A percentile compares a stretch with the other conserved stretches of the same genome.
Conservation (phyloP, 495 filamentous ascomycete genomes). For the Trichoderma gamsii region DNA sequence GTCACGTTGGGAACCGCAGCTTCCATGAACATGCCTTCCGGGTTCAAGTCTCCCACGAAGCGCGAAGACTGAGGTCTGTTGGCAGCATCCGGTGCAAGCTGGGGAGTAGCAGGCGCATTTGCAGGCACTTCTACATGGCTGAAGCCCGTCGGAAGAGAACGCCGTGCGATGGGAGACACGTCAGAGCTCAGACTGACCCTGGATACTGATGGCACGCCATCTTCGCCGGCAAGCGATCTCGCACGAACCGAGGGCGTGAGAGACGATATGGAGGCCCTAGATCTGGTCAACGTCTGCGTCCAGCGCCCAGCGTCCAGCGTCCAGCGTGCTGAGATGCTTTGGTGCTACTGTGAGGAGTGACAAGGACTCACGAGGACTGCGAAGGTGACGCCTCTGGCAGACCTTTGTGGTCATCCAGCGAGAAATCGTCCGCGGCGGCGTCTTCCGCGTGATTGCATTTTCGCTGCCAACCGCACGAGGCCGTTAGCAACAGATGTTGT, state of each 20-base stretch:
- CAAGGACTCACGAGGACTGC: conserved; percentile 21
- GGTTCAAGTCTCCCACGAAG: conserved; percentile 49
- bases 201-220: background rate
- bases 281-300: background rate
- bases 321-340: background rate
- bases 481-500: conserved; percentile 21
- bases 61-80: conserved; percentile 22
- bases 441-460: conserved; percentile 27
- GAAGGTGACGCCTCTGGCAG: conserved; percentile 21
- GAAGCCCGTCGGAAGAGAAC: background rate
- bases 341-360: background rate
- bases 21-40: conserved; percentile 46
- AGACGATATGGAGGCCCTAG: background rate
- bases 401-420: background rate
- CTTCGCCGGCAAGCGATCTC: background rate
- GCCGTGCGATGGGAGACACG: background rate
- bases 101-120: background rate
- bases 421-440: background rate
- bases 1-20: conserved; percentile 34
- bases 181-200: background rate
- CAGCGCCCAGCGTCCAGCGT: too few species aligned
- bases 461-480: conserved; percentile 22
- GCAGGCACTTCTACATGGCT: background rate
- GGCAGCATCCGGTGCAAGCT: background rate
- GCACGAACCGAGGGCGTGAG: conserved; percentile 18